Evolutionary conservation across 2,329 filamentous ascomycete genomes (phyloP), one percentile per base, ranked within the genome.

Genomic region (Acephala macrosclerotiorum): DNA sequence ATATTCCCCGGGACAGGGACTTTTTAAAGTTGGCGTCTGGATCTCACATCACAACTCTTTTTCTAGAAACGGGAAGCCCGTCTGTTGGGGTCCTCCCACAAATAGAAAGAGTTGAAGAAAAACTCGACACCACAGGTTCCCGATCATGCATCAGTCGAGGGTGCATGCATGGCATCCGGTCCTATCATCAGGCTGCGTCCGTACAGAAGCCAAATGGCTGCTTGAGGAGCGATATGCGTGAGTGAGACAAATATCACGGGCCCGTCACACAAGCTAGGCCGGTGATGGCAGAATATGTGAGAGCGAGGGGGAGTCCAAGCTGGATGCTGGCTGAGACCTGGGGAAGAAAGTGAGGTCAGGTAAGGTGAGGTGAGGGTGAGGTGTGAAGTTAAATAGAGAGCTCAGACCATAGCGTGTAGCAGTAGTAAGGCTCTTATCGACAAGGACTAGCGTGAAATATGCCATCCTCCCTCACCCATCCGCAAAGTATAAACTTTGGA

Each of bases 401-500:
- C 56, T 51, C 56, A 60, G 57, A 55, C 55, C 22, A 56, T 36
- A 45, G 18, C 22, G n/a, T 22, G 3, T 12, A 14, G 11, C 16
- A n/a, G 29, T 33, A 58, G n/a, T 58, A 29, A 35, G 38, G 47
- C 51, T 33, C 67, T 67, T 69, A 67, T 69, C 63, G 64, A 65
- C 62, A 65, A 64, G 64, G 62, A 65, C 66, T 67, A 65, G 66
- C 62, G 62, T 53, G 11, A 3, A 33, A 38, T 53, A 16, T 53
- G 33, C 47, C 45, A 59, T 35, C 59, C 42, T 42, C 26, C 55
- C 29, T 64, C 61, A 49, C 29, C 12, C 26, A 33, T 53, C 56
- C 42, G 45, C 12, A 26, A 59, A 59, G 42, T 68, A 68, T 68
- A 66, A 66, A 65, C 60, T 66, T 62, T 61, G 47, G 55, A 67